These are phyloP conservation scores for Punica granatum DNA, from an alignment of 345 rosid genomes.

Conservation along the genomic window DNA sequence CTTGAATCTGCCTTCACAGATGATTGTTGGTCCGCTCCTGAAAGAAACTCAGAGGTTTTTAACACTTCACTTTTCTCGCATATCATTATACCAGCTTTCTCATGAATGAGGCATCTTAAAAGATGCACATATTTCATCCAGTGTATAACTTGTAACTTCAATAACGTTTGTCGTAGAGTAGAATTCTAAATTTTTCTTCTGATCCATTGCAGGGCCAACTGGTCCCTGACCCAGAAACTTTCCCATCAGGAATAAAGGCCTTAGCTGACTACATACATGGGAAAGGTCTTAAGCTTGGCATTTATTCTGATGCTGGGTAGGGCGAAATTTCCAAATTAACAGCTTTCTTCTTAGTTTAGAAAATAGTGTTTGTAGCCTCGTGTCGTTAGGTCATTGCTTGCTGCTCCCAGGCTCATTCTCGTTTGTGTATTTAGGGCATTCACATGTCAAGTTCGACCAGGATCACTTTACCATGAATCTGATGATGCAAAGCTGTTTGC, in stretches of 20 bases:
- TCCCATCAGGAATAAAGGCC: constrained; percentile 84
- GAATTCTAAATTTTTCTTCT: constrained; percentile 4
- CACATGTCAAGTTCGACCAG: constrained; percentile 95
- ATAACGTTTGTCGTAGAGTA: neutral
- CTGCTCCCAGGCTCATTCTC: neutral
- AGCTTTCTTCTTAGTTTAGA: neutral
- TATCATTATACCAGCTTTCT: neutral
- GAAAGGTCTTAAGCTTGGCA: constrained; percentile 92
- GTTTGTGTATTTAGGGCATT: constrained; percentile 35
- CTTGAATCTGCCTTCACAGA: constrained; percentile 31
- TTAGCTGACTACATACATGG: constrained; percentile 80
- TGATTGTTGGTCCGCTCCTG: constrained; percentile 83
- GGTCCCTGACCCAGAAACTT: constrained; percentile 66
- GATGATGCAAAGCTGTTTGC: constrained; percentile 81
- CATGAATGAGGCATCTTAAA: neutral
- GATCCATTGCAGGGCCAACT: constrained; percentile 56
- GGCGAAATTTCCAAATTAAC: constrained; percentile 13
- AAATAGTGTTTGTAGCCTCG: neutral
- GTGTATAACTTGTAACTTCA: neutral
- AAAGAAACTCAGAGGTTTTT: constrained; percentile 55
- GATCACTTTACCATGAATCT: constrained; percentile 81
- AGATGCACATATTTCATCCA: neutral
- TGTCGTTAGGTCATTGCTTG: constrained; percentile 11
- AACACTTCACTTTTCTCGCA: neutral
- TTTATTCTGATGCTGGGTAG: constrained; percentile 99